Evolutionary conservation across 1,284 basidiomycete species (phyloP).

Genomic region (Cutaneotrichosporon arboriforme): DNA sequence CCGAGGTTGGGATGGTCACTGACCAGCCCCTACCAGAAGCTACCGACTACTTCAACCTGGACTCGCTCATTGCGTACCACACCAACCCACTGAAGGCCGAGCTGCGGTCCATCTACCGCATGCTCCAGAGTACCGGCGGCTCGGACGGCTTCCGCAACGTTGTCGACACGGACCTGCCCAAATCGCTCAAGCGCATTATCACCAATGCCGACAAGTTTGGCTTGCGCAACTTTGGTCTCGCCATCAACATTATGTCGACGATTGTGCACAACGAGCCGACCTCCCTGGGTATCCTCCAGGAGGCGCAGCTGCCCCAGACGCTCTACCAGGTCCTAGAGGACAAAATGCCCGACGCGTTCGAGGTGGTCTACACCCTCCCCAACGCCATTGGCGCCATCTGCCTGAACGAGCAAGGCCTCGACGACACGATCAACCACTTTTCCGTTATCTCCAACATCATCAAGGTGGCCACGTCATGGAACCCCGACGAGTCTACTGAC

Average conservation of each 20-base stretch:
- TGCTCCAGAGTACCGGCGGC: constrained; percentile 93
- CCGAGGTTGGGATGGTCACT: constrained; percentile 14
- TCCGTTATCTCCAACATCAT: constrained; percentile 79
- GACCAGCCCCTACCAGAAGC: constrained; percentile 6
- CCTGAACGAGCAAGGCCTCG: constrained; percentile 83
- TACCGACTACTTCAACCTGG: constrained; percentile 13
- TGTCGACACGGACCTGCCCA: constrained; percentile 82
- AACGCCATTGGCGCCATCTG: constrained; percentile 97
- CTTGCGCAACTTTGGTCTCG: constrained; percentile 54
- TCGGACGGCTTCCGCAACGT: constrained; percentile 90
- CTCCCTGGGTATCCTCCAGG: constrained; percentile 85
- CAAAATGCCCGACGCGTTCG: constrained; percentile 79
- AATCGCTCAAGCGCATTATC: constrained; percentile 83
- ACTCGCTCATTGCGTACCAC: constrained; percentile 20
- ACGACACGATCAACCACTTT: constrained; percentile 69
- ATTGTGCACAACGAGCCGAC: constrained; percentile 99
- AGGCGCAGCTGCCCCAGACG: constrained; percentile 79
- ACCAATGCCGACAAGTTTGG: constrained; percentile 78
- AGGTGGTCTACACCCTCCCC: constrained; percentile 86
- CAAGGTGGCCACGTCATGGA: constrained; percentile 78
- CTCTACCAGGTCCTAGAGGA: constrained; percentile 81
- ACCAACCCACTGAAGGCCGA: constrained; percentile 67
- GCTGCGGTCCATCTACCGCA: constrained; percentile 87
- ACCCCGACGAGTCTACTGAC: constrained; percentile 74
- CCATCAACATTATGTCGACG: constrained; percentile 94